Percentiles rank a stretch among this genome's conserved stretches.
These are phyloP conservation scores for Ottelia alismoides DNA, from an alignment of 106 monocot species.

Conservation along the genomic window DNA sequence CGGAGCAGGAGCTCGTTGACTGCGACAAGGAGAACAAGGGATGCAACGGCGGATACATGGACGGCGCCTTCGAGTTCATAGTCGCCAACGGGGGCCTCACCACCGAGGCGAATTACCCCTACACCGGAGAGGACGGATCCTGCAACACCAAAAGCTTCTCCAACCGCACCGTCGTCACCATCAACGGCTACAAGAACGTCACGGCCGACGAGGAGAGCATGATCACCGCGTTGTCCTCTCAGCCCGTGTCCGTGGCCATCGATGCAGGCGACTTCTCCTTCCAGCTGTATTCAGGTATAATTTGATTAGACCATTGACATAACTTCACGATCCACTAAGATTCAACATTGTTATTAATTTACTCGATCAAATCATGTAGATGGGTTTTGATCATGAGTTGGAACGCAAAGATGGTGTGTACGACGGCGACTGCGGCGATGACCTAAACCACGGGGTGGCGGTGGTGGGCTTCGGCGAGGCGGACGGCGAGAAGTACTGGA, in stretches of 20 bases:
- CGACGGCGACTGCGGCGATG: background rate
- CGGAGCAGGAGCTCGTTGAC: conserved; percentile 5
- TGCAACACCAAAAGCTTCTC: too few species aligned
- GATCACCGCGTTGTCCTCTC: background rate
- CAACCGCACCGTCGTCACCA: background rate
- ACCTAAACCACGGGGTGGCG: background rate
- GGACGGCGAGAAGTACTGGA: background rate
- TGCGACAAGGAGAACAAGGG: background rate
- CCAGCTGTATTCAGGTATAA: conserved; percentile 9
- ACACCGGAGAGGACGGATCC: too few species aligned
- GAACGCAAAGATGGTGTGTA: too few species aligned
- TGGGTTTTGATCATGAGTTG: too few species aligned
- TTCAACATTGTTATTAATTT: too few species aligned
- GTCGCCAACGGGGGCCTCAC: background rate
- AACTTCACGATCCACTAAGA: too few species aligned
- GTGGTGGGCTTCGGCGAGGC: background rate
- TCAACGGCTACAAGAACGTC: background rate
- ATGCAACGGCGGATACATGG: conserved; percentile 2
- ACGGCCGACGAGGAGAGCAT: background rate
- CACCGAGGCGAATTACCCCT: conserved; percentile 1
- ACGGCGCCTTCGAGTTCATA: conserved; percentile 2
- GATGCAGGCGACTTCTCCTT: background rate
- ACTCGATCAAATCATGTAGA: too few species aligned
- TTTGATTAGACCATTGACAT: too few species aligned
- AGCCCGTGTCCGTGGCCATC: conserved; percentile 1